Base-by-base conservation (phyloP, 371 early-diverging fungal genomes). In the Mucor irregularis region DNA sequence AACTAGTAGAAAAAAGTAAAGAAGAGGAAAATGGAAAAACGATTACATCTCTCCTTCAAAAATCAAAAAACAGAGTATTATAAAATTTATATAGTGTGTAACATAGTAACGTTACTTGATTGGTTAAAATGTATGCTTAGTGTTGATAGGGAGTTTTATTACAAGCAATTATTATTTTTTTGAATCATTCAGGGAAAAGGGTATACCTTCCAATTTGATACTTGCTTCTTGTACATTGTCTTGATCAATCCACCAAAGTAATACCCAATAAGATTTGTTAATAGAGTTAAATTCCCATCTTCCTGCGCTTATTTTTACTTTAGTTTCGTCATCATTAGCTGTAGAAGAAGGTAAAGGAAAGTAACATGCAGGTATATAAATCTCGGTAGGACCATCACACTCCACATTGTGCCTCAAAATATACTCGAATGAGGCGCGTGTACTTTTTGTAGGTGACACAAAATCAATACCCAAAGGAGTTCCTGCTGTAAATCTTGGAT, bases 401-500 rank as follows among this genome's bases (percentile, higher is more conserved):
- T 1, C 28, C 3, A 24, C 9, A 2, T 43, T 30, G 1, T 55
- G 43, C 5, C 35, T 17, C 16, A 61, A 45, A 9, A 19, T 26
- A 46, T 61, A 75, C 1, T 48, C 40, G 28, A 65, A 77, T 17
- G 45, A 45, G 7, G 73, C 74, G 11, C 26, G 44, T 14, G 30
- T 14, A 8, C 44, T 60, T 16, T 53, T 24, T 14, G 74, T 73
- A 9, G 74, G 74, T 24, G 74, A 61, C 8, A 47, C 42, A 37
- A 62, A 70, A 14, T 61, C 38, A 16, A 72, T 67, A 0, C 54
- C 37, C 17, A 53, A n/a, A 3, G 80, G 76, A 26, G 40, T 49
- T 9, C 80, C 80, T 13, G 74, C 61, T 11, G 67, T 67, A 1
- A 50, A 21, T 5, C 38, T 49, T 14, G 74, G 67, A 51, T 71